These are phyloP conservation scores for Tetradesmus lagerheimii DNA, from an alignment of 139 green algal genomes.

Conservation along the genomic window DNA sequence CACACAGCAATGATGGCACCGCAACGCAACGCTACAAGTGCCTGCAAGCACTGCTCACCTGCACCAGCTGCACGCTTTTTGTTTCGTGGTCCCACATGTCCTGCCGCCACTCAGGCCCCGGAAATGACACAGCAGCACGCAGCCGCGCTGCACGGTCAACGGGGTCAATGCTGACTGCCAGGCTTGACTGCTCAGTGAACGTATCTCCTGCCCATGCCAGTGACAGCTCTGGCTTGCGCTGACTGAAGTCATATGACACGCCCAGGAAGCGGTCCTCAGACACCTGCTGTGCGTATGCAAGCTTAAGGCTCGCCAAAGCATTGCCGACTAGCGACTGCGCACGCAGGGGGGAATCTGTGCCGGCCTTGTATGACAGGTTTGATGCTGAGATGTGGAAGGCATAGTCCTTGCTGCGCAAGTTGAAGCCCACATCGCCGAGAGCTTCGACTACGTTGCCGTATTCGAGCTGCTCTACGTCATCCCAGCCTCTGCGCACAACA, in stretches of 20 bases:
- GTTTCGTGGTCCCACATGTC: constrained; percentile 58
- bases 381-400: constrained; percentile 55
- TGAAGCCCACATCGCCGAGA: constrained; percentile 51
- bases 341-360: constrained; percentile 56
- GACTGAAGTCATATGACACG: constrained; percentile 60
- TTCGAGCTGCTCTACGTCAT: constrained; percentile 48
- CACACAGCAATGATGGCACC: no score
- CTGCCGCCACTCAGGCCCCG: constrained; percentile 54
- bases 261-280: constrained; percentile 43
- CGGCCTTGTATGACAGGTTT: constrained; percentile 55
- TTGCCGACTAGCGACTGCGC: constrained; percentile 29
- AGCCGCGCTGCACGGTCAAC: constrained; percentile 54
- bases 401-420: constrained; percentile 44
- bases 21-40: no score
- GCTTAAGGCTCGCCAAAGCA: constrained; percentile 54
- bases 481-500: constrained; percentile 56
- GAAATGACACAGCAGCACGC: constrained; percentile 50
- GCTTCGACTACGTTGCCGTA: constrained; percentile 55
- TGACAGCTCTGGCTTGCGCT: constrained; percentile 56
- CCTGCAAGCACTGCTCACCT: constrained; percentile 48
- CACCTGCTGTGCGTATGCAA: constrained; percentile 56
- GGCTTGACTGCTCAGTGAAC: constrained; percentile 38
- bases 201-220: constrained; percentile 59
- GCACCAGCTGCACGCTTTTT: constrained; percentile 50
- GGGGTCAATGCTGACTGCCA: constrained; percentile 61